phyloP scores from a whole-genome alignment of 2,329 filamentous ascomycete genomes.

The Trichoderma oligosporum region DNA sequence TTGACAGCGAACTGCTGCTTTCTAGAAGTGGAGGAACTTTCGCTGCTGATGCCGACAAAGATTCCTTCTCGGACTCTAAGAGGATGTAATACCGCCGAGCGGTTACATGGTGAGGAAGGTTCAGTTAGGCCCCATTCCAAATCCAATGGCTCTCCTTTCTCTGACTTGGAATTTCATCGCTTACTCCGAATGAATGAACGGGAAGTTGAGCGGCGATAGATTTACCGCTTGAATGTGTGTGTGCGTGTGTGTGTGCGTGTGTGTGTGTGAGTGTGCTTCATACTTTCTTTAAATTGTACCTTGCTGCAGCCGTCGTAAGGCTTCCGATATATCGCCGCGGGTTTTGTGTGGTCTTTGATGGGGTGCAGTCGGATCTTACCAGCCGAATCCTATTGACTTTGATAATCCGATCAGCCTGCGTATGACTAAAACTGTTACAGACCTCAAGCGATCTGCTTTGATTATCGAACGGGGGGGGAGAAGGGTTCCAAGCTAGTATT shows the following conservation, averaged over 20 bases:
- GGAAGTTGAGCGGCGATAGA: background rate
- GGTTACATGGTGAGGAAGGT: background rate
- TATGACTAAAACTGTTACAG: background rate
- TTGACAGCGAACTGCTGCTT: background rate
- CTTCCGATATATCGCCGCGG: constrained; percentile 6
- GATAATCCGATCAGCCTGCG: background rate
- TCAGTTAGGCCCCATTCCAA: background rate
- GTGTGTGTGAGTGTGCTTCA: background rate
- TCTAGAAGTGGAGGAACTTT: constrained; percentile 9
- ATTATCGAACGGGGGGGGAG: too few species aligned
- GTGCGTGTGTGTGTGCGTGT: too few species aligned
- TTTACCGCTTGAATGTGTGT: too few species aligned
- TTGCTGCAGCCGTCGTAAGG: background rate
- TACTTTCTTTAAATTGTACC: background rate
- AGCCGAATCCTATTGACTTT: background rate
- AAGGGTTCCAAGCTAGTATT: background rate
- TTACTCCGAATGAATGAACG: background rate
- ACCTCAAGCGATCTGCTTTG: background rate
- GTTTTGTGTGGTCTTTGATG: background rate
- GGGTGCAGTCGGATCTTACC: constrained; percentile 7
- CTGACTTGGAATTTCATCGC: background rate
- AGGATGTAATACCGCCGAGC: constrained; percentile 6
- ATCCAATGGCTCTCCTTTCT: background rate
- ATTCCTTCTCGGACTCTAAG: background rate
- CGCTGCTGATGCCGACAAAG: constrained; percentile 11